phyloP scores from a whole-genome alignment of 257 asterid species.

The Dorcoceras hygrometricum region DNA sequence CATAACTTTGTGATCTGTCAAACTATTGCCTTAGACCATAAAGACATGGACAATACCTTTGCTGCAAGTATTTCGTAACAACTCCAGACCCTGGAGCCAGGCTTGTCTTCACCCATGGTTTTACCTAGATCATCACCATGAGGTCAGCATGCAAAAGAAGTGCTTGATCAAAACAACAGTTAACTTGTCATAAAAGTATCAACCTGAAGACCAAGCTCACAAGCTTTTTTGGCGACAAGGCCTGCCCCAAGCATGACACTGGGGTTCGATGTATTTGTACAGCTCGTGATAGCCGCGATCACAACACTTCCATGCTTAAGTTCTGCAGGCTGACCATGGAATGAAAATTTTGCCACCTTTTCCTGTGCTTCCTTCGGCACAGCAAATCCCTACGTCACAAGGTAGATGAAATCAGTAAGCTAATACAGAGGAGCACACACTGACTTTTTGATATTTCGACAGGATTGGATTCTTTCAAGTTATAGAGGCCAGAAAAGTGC shows the following conservation, averaged over 20 bases:
- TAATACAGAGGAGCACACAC: not conserved
- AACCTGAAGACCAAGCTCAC: conserved; percentile 86
- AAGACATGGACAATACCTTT: conserved; percentile 53
- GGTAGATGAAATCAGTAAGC: conserved; percentile 13
- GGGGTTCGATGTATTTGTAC: conserved; percentile 97
- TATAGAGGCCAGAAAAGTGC: conserved; percentile 2
- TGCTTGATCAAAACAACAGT: conserved; percentile 15
- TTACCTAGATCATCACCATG: conserved; percentile 49
- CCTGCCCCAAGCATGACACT: conserved; percentile 98
- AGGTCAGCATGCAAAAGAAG: conserved; percentile 20
- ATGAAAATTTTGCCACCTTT: conserved; percentile 72
- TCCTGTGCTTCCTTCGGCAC: conserved; percentile 85
- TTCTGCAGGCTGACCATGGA: conserved; percentile 85
- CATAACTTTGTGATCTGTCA: not conserved
- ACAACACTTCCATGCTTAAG: conserved; percentile 95
- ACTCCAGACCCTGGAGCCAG: conserved; percentile 99
- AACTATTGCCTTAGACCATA: conserved; percentile 12
- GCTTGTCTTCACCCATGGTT: conserved; percentile 98
- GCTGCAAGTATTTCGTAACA: conserved; percentile 68
- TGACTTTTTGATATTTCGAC: not conserved
- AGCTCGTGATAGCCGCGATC: conserved; percentile 94
- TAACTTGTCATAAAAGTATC: conserved; percentile 10
- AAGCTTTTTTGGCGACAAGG: conserved; percentile 87
- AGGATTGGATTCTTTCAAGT: not conserved
- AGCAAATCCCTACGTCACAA: conserved; percentile 72